These are phyloP conservation scores for Yamadazyma philogaea DNA, from an alignment of 805 yeast genomes.

Conservation along the genomic window DNA sequence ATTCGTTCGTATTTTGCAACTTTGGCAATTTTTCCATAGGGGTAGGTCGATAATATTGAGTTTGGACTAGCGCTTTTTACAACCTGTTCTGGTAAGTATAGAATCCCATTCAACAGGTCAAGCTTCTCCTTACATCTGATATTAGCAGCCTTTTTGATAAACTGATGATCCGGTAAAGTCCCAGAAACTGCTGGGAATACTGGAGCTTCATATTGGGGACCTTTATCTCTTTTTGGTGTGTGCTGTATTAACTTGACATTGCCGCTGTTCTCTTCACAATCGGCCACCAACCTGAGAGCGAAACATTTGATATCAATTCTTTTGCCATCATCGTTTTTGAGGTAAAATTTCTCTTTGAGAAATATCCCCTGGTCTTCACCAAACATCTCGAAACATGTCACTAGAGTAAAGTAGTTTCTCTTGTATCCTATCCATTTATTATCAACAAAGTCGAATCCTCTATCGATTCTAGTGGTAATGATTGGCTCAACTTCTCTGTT, in stretches of 20 bases:
- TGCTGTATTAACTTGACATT: constrained; percentile 57
- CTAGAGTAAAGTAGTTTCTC: constrained; percentile 65
- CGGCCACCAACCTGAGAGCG: constrained; percentile 51
- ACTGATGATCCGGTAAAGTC: constrained; percentile 52
- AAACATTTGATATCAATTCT: constrained; percentile 41
- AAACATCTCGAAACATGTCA: constrained; percentile 47
- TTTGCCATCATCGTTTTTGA: constrained; percentile 20
- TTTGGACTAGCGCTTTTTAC: background rate
- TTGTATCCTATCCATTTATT: constrained; percentile 69
- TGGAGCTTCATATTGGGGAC: constrained; percentile 64
- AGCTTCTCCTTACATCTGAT: constrained; percentile 55
- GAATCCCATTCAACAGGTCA: constrained; percentile 49
- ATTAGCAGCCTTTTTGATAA: constrained; percentile 58
- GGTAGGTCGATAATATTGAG: constrained; percentile 42
- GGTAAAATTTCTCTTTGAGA: constrained; percentile 30
- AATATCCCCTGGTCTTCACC: constrained; percentile 21
- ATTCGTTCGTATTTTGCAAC: constrained; percentile 69
- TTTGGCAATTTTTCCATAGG: constrained; percentile 45
- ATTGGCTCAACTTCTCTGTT: constrained; percentile 33
- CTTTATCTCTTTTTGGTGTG: constrained; percentile 71
- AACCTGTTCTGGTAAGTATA: constrained; percentile 31
- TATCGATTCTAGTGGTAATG: constrained; percentile 54
- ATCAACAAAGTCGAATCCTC: constrained; percentile 54
- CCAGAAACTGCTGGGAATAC: constrained; percentile 56
- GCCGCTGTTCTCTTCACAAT: constrained; percentile 48